Evolutionary conservation across 257 asterid genomes (phyloP), one percentile per base, ranked within the genome.

Genomic region (Mentha longifolia): DNA sequence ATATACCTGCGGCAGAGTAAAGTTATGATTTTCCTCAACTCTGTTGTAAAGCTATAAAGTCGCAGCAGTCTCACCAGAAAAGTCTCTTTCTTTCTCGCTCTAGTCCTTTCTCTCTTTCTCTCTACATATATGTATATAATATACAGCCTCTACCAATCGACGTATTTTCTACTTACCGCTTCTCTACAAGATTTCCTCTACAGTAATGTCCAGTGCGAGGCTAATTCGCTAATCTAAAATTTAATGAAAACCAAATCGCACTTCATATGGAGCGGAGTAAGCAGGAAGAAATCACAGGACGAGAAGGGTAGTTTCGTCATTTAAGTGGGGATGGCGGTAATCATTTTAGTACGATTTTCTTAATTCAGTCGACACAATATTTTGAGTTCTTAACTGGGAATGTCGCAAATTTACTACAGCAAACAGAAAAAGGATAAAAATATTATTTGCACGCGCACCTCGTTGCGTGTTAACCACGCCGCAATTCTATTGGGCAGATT

Each of bases 41-140:
- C 60, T 65, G 76, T 30, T 47, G 76, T 71, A 75, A 79, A 75
- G 80, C 78, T 66, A 46, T 65, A 49, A 71, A 71, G 77, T 49
- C 58, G 16, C 11, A 47, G 82, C n/a, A 77, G 67, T 74, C 65
- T 78, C 37, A 22, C 83, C 79, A 71, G 79, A 74, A 74, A 74
- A 59, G 74, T 78, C 79, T 59, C n/a, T 61, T 41, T 42, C 74
- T 74, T 37, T 52, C 80, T 79, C 71, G 9, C 82, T 72, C 82
- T 68, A 52, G 69, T 56, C 51, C 28, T 5, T 31, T 41, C 25
- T 61, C 59, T 56, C 39, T 6, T 19, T 6, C 39, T 6, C 8
- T 3, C 6, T 35, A 35, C 8, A 35, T 35, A 35, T 35, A 35
- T 35, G 39, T 56, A 54, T 2, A 19, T 19, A 8, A 19, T 17